These are phyloP conservation scores for Camellia lanceoleosa DNA, from an alignment of 148 eudicot species.

Conservation along the genomic window DNA sequence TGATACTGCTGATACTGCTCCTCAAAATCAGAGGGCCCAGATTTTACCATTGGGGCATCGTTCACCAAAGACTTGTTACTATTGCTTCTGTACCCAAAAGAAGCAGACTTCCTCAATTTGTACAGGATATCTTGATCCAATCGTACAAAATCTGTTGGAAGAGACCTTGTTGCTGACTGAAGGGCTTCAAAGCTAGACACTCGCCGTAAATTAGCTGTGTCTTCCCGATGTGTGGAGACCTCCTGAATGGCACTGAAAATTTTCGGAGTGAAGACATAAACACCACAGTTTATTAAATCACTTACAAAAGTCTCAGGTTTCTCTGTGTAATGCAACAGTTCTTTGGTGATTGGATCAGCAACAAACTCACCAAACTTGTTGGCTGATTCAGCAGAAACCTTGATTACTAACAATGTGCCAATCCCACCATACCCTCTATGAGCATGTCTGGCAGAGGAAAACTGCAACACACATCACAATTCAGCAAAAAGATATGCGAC, in stretches of 20 bases:
- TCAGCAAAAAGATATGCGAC: slow-evolving; percentile 70
- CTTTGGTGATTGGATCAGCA: slow-evolving; percentile 81
- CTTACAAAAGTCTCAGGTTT: slow-evolving; percentile 98
- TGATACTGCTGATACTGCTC: too few species aligned
- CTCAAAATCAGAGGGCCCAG: too few species aligned
- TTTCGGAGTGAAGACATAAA: slow-evolving; percentile 79
- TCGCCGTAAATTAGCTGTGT: slow-evolving; percentile 58
- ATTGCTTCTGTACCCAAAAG: too few species aligned
- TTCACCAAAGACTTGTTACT: too few species aligned
- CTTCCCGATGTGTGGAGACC: slow-evolving; percentile 58
- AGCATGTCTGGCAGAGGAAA: slow-evolving; percentile 72
- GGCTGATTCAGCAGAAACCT: slow-evolving; percentile 97
- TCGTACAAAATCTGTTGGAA: too few species aligned
- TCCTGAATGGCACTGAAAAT: slow-evolving; percentile 61
- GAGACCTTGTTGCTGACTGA: slow-evolving; percentile 68
- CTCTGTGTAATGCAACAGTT: slow-evolving; percentile 90
- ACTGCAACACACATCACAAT: slow-evolving; percentile 70
- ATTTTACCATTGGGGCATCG: too few species aligned
- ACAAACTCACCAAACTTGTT: slow-evolving; percentile 89
- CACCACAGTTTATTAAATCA: slow-evolving; percentile 86
- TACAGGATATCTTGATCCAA: too few species aligned
- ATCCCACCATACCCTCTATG: slow-evolving; percentile 78
- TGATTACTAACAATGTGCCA: slow-evolving; percentile 83
- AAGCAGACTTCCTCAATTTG: too few species aligned
- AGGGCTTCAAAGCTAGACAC: slow-evolving; percentile 63